These are phyloP conservation scores for Draba incana DNA, from an alignment of 345 rosid genomes.

Conservation along the genomic window DNA sequence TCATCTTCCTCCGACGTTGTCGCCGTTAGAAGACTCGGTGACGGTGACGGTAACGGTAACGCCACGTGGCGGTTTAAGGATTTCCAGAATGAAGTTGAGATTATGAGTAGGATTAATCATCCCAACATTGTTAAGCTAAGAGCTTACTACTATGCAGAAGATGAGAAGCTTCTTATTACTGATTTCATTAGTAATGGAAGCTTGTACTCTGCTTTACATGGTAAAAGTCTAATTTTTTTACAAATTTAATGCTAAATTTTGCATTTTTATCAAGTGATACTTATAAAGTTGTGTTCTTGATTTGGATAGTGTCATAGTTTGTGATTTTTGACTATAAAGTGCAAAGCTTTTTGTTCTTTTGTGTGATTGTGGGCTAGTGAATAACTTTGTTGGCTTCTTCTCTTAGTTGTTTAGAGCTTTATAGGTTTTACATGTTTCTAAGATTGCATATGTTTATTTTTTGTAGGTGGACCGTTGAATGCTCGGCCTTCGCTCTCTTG, in stretches of 20 bases:
- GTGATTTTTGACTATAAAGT: neutral
- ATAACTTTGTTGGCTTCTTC: slow-evolving; percentile 23
- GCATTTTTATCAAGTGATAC: neutral
- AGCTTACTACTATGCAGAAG: slow-evolving; percentile 95
- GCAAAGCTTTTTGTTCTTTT: slow-evolving; percentile 18
- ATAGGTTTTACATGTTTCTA: slow-evolving; percentile 28
- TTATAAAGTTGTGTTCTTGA: too few species aligned
- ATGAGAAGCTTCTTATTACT: slow-evolving; percentile 91
- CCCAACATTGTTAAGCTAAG: slow-evolving; percentile 80
- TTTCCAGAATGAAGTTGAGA: slow-evolving; percentile 78
- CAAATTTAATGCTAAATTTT: neutral
- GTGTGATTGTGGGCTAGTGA: slow-evolving; percentile 22
- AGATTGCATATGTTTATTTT: neutral
- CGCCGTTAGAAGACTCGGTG: slow-evolving; percentile 88
- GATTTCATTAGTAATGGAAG: slow-evolving; percentile 85
- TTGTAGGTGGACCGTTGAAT: slow-evolving; percentile 55
- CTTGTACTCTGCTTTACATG: slow-evolving; percentile 66
- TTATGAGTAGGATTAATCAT: slow-evolving; percentile 77
- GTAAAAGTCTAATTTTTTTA: slow-evolving; percentile 27
- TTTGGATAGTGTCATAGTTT: too few species aligned
- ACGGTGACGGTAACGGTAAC: slow-evolving; percentile 64
- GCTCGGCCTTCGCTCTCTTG: slow-evolving; percentile 57
- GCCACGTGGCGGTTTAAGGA: slow-evolving; percentile 78
- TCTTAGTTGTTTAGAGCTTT: slow-evolving; percentile 25
- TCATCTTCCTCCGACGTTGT: slow-evolving; percentile 66